Evolutionary conservation across 345 rosid species (phyloP), one percentile per base, ranked within the genome.

Genomic region (Salix viminalis): DNA sequence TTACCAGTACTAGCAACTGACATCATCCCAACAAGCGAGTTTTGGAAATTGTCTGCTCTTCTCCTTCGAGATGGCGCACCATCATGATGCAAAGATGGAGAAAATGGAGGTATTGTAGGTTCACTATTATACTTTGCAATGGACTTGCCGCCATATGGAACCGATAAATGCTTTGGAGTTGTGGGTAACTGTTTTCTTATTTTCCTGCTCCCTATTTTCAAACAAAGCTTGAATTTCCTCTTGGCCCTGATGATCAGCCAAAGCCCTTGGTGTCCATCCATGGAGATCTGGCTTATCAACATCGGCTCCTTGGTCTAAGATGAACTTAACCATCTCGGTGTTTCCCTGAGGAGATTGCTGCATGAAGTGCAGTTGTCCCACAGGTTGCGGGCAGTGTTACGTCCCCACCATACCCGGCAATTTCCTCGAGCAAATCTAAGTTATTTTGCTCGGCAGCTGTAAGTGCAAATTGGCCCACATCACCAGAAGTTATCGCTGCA

Each of bases 171-270:
- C 79, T 21, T 76, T 19, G 80, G 84, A 26, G 44, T 50, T 15
- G 65, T 15, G 41, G 79, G 64, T n/a, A 72, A 39, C 58, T 2
- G 73, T 72, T 42, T 62, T 26, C 44, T 67, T 74, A 70, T 65
- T 68, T 36, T 15, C 50, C 32, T 73, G 71, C 62, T 50, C 75
- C 66, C 70, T 37, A 4, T 65, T 80, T 52, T 79, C 76, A 42
- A 92, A 80, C 73, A 94, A 60, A 13, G 46, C 24, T 52, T 85
- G 79, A 75, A 94, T 89, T 12, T 92, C 92, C 81, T 91, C 97
- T 28, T 86, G 88, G 36, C 97, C 97, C 84, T 91, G 97, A 48
- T 93, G 97, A 42, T 92, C 92, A 0, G 93, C 93, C 69, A 94
- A 77, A 65, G 75, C 89, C 79, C 88, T 78, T 5, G 98, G 84